Evolutionary conservation across 805 yeast species (phyloP).

Genomic region (Priceomyces haplophilus): DNA sequence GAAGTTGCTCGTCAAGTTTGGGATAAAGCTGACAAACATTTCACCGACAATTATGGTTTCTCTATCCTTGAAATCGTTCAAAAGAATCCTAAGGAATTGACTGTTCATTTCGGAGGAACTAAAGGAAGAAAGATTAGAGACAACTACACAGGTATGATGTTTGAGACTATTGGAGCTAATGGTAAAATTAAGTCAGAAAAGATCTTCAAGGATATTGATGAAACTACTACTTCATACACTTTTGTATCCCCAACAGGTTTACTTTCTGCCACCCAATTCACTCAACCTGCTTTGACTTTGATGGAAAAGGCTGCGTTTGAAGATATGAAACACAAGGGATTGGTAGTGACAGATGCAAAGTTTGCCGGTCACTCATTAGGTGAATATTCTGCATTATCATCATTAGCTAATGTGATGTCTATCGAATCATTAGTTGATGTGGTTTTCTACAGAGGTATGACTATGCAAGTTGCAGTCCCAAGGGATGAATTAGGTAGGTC

Average conservation of each 20-base stretch:
- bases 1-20: constrained; percentile 93
- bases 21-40: constrained; percentile 96
- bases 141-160: constrained; percentile 95
- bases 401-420: constrained; percentile 98
- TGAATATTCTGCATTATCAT: constrained; percentile 96
- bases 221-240: constrained; percentile 77
- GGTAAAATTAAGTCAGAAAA: constrained; percentile 86
- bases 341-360: constrained; percentile 88
- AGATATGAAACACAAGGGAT: constrained; percentile 93
- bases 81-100: constrained; percentile 92
- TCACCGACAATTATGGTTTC: constrained; percentile 92
- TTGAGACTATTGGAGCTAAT: constrained; percentile 85
- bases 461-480: constrained; percentile 99
- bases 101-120: constrained; percentile 97
- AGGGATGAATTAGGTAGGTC: constrained; percentile 94
- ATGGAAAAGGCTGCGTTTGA: constrained; percentile 99
- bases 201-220: constrained; percentile 89
- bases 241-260: constrained; percentile 93
- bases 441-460: constrained; percentile 99
- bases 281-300: constrained; percentile 97
- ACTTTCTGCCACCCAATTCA: constrained; percentile 96
- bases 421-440: constrained; percentile 95
- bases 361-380: constrained; percentile 99
- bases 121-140: constrained; percentile 93
- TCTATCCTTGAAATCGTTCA: constrained; percentile 92